Percentiles rank a stretch among this genome's conserved stretches.
Conservation (phyloP, 2,329 filamentous ascomycete genomes). For the Paecilomyces niveus region DNA sequence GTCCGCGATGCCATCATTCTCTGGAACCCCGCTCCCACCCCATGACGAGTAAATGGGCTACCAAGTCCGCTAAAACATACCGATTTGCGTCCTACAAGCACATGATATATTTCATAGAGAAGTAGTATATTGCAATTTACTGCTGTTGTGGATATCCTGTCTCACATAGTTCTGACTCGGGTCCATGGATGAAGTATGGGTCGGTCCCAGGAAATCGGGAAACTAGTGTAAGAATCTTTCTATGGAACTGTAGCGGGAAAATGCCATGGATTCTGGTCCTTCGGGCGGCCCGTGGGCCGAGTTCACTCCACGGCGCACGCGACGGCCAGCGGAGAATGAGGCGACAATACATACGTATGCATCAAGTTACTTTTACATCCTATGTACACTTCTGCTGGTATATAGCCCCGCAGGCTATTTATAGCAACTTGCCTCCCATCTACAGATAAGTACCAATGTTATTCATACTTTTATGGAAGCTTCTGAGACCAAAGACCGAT, state of each 20-base stretch:
- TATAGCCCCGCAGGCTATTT: background rate
- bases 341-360: background rate
- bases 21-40: background rate
- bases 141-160: background rate
- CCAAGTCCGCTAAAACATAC: background rate
- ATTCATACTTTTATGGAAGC: background rate
- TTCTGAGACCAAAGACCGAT: background rate
- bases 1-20: background rate
- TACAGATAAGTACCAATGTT: background rate
- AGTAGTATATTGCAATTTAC: background rate
- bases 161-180: background rate
- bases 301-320: background rate
- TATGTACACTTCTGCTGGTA: background rate
- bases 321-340: background rate
- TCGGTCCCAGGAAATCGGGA: background rate
- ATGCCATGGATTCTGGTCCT: background rate
- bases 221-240: background rate
- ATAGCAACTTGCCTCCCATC: background rate
- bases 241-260: background rate
- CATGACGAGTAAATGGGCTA: background rate
- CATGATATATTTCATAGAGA: background rate
- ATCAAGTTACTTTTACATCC: background rate
- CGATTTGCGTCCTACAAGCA: background rate
- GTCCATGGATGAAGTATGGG: background rate
- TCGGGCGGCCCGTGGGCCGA: background rate